These are phyloP conservation scores for Pulicaria dysenterica DNA, from an alignment of 129 eudicot genomes.

Conservation along the genomic window DNA sequence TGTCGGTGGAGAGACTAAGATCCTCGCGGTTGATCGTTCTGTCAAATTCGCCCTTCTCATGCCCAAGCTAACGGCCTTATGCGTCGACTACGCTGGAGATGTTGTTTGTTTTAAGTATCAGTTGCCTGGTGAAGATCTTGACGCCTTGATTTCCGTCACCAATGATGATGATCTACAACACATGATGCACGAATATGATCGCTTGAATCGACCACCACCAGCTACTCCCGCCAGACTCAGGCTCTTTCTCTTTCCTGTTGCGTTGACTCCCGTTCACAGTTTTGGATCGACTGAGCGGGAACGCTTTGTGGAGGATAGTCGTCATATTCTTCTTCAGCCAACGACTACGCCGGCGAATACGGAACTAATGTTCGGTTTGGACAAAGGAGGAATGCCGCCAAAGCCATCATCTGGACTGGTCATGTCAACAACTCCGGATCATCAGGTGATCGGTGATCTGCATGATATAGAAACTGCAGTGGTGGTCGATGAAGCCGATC, in stretches of 20 bases:
- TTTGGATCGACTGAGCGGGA: slow-evolving; percentile 60
- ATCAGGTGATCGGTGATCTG: slow-evolving; percentile 16
- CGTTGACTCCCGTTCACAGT: slow-evolving; percentile 46
- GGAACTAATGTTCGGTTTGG: slow-evolving; percentile 62
- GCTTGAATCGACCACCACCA: slow-evolving; percentile 51
- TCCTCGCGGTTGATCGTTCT: slow-evolving; percentile 62
- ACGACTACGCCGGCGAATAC: slow-evolving; percentile 44
- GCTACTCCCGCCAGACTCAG: slow-evolving; percentile 61
- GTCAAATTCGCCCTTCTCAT: slow-evolving; percentile 46
- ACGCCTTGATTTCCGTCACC: slow-evolving; percentile 72
- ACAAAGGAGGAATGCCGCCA: slow-evolving; percentile 42
- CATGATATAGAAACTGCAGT: slow-evolving; percentile 27
- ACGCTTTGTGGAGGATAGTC: slow-evolving; percentile 63
- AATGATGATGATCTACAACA: slow-evolving; percentile 85
- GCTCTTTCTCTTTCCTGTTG: slow-evolving; percentile 60
- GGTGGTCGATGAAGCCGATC: slow-evolving; percentile 43
- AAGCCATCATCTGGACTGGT: background rate
- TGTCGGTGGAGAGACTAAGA: slow-evolving; percentile 80
- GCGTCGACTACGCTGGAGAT: slow-evolving; percentile 42
- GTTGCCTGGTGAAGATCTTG: slow-evolving; percentile 85
- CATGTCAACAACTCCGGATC: slow-evolving; percentile 25
- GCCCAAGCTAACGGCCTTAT: slow-evolving; percentile 49
- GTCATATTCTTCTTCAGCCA: slow-evolving; percentile 30
- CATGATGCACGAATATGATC: slow-evolving; percentile 89
- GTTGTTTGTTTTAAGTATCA: slow-evolving; percentile 69